phyloP scores from a whole-genome alignment of 305 asterid species.

The Solanum chacoense region DNA sequence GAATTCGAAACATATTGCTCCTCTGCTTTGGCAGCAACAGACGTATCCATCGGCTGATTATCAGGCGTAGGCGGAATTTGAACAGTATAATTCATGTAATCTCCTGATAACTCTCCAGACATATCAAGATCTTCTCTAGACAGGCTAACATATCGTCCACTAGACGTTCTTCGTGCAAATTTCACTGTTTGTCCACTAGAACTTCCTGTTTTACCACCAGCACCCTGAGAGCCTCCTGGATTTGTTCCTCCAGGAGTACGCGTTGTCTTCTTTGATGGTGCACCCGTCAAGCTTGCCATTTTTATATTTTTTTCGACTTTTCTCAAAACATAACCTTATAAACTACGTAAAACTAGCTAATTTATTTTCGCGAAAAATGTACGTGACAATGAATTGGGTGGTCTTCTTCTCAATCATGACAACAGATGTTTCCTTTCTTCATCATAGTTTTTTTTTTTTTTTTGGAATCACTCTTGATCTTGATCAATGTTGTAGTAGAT shows the following conservation, averaged over 20 bases:
- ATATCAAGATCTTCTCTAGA: constrained; percentile 31
- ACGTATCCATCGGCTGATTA: constrained; percentile 38
- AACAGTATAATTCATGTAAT: constrained; percentile 47
- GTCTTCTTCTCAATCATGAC: neutral
- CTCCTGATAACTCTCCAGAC: constrained; percentile 32
- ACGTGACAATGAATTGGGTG: neutral
- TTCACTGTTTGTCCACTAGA: constrained; percentile 29
- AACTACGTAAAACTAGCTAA: neutral
- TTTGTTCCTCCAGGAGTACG: constrained; percentile 7
- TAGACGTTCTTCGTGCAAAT: constrained; percentile 36
- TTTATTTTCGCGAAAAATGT: neutral
- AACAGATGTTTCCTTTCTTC: neutral
- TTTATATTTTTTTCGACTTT: neutral
- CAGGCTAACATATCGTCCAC: constrained; percentile 37
- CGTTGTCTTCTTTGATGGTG: constrained; percentile 19
- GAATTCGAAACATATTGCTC: constrained; percentile 46
- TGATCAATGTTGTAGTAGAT: neutral
- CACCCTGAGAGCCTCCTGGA: constrained; percentile 8
- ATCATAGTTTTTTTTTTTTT: neutral
- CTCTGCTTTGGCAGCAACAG: constrained; percentile 41
- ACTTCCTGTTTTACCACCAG: neutral
- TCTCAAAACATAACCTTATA: neutral
- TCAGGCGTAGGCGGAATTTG: constrained; percentile 49
- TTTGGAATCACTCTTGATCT: neutral
- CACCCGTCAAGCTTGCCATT: constrained; percentile 19